Conservation (phyloP, 192 early-diverging fungal genomes). For the Mortierella alpina region DNA sequence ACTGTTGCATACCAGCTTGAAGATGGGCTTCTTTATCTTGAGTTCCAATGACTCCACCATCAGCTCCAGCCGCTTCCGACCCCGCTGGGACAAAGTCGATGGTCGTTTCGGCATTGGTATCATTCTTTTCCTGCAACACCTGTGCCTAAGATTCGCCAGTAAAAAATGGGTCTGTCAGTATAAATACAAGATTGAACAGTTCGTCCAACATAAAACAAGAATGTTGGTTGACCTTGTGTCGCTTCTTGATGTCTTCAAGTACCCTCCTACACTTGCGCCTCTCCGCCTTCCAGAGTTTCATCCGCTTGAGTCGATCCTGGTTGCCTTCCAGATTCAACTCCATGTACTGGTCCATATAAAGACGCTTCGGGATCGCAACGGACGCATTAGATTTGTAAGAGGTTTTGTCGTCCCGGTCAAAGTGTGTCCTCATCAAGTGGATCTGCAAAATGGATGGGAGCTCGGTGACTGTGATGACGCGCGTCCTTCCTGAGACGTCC, state of each 20-base stretch:
- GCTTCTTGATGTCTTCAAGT: slow-evolving; percentile 19
- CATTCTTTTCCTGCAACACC: no score
- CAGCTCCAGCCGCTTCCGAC: no score
- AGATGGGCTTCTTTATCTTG: no score
- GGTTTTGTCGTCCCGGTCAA: slow-evolving; percentile 62
- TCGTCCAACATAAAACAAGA: no score
- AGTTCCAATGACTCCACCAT: no score
- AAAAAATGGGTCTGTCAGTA: no score
- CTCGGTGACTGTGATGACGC: slow-evolving; percentile 59
- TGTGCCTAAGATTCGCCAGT: no score
- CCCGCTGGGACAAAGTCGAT: no score
- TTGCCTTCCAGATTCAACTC: slow-evolving; percentile 50
- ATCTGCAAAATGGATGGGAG: slow-evolving; percentile 79
- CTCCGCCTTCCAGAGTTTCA: slow-evolving; percentile 41
- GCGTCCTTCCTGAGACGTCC: slow-evolving; percentile 38
- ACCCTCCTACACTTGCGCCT: slow-evolving; percentile 36
- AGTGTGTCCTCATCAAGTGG: slow-evolving; percentile 78
- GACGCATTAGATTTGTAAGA: slow-evolving; percentile 79
- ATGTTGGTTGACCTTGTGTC: background rate
- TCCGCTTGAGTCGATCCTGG: slow-evolving; percentile 28
- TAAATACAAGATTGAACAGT: no score
- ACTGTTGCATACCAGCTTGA: no score
- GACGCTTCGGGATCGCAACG: slow-evolving; percentile 66
- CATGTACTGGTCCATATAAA: slow-evolving; percentile 71
- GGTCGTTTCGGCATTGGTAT: no score